Conservation (phyloP, 1,139 yeast species). For the Yamadazyma atmosphaerica region DNA sequence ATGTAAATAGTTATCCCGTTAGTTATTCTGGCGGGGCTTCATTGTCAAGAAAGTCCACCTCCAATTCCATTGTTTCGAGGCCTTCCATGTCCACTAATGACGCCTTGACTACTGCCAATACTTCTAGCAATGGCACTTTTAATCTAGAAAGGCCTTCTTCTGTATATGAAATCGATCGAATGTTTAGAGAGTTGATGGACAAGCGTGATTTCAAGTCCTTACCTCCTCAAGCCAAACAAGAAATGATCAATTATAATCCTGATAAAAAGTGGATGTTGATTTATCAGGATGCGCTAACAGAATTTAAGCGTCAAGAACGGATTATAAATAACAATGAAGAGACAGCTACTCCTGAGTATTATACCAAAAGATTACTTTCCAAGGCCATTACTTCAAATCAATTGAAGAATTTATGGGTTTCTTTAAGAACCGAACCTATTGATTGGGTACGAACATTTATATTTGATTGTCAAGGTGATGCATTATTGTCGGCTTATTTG, state of each 20-base stretch:
- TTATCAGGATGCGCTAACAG: conserved; percentile 82
- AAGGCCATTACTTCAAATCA: conserved; percentile 69
- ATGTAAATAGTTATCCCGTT: conserved; percentile 2
- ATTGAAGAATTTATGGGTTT: conserved; percentile 84
- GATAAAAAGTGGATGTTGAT: conserved; percentile 92
- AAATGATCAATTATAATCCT: conserved; percentile 71
- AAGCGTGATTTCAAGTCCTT: conserved; percentile 80
- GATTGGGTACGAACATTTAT: conserved; percentile 83
- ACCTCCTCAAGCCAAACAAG: conserved; percentile 75
- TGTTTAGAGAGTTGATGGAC: conserved; percentile 72
- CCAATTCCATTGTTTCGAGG: conserved; percentile 30
- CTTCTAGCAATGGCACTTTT: conserved; percentile 19
- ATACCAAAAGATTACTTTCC: conserved; percentile 72
- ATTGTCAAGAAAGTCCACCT: conserved; percentile 23
- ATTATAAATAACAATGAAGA: conserved; percentile 30
- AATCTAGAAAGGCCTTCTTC: conserved; percentile 56
- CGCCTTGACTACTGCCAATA: conserved; percentile 15
- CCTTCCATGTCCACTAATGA: conserved; percentile 30
- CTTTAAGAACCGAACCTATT: conserved; percentile 86
- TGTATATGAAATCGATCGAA: conserved; percentile 58
- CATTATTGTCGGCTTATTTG: conserved; percentile 58
- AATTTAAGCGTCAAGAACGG: conserved; percentile 59
- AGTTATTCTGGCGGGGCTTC: conserved; percentile 11
- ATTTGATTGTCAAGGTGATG: conserved; percentile 83
- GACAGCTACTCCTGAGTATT: conserved; percentile 68